Base-by-base conservation (phyloP, 164 flowering plant genomes). In the Saururus chinensis region DNA sequence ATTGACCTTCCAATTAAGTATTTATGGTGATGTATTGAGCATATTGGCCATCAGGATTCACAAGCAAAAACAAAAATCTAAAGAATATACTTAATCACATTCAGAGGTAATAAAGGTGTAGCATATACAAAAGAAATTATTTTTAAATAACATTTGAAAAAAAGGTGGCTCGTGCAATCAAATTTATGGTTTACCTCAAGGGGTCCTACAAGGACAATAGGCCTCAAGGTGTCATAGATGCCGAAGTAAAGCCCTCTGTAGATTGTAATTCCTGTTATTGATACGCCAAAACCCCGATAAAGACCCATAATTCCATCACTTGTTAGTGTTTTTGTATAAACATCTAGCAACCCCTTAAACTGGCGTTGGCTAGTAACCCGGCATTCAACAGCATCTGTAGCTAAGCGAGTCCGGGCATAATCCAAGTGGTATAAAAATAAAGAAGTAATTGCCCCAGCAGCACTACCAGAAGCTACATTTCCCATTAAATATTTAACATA, bases 231-330 rank as follows among this genome's bases (percentile, higher is more conserved):
- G 80, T 95, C 97, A 73, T 91, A 95, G 40, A 95, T 73, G 59
- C 99, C 99, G 72, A 95, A 91, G 65, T 91, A 95, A 87, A 95
- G 74, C 52, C 99, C 99, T 25, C 99, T 76, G 62, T 95, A 91
- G 48, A 95, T 70, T 61, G 98, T 86, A 52, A 91, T 91, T 60
- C 99, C 99, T 56, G 82, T n/a, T 41, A 89, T 89, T 64, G 98
- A 91, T 70, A 77, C 89, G n/a, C 96, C 80, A 71, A 95, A 95
- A 41, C 99, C 99, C 13, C 98, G 82, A 65, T 95, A 95, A 1
- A 95, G 73, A 37, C 99, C 99, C 9, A 6, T 68, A n/a, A 86
- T 63, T 53, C 99, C 99, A 73, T 95, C 99, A 68, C 71, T 91
- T 49, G 83, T 72, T 35, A 87, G 42, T 19, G 99, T 95, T 70